Evolutionary conservation across 768 basidiomycete genomes (phyloP).

Genomic region (Gymnopilus junonius): DNA sequence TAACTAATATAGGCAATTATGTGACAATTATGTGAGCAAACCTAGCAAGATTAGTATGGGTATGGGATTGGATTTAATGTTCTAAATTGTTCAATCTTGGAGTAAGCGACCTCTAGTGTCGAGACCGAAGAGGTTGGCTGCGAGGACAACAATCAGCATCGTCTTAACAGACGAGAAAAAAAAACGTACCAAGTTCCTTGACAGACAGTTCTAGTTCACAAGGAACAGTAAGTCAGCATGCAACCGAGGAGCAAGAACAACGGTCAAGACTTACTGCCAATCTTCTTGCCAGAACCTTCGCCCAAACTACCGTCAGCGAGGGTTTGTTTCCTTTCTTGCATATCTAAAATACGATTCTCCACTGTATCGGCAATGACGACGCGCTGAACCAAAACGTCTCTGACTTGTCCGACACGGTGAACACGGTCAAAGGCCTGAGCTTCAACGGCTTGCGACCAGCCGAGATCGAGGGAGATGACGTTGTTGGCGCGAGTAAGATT

Average conservation of each 20-base stretch:
- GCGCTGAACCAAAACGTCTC: conserved; percentile 55
- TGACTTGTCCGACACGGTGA: conserved; percentile 60
- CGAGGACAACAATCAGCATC: neutral
- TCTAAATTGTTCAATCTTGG: neutral
- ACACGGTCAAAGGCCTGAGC: conserved; percentile 64
- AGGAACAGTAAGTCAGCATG: neutral
- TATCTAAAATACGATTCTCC: conserved; percentile 69
- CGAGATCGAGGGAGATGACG: conserved; percentile 65
- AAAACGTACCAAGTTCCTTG: conserved; percentile 47
- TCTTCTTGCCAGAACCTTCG: conserved; percentile 63
- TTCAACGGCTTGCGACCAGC: conserved; percentile 69
- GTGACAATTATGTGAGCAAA: no score
- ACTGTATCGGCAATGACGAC: conserved; percentile 64
- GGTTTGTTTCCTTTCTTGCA: conserved; percentile 67
- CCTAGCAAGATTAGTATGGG: neutral
- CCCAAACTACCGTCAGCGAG: conserved; percentile 66
- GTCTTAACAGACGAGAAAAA: neutral
- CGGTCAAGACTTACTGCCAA: conserved; percentile 46
- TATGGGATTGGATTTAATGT: no score
- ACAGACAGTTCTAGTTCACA: conserved; percentile 44
- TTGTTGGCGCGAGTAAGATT: conserved; percentile 69
- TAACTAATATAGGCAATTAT: neutral
- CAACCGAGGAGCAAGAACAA: neutral
- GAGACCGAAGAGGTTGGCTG: conserved; percentile 49
- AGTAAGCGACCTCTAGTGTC: conserved; percentile 28